Conservation (phyloP, 2,329 filamentous ascomycete species). For the Lasiodiplodia sp. region DNA sequence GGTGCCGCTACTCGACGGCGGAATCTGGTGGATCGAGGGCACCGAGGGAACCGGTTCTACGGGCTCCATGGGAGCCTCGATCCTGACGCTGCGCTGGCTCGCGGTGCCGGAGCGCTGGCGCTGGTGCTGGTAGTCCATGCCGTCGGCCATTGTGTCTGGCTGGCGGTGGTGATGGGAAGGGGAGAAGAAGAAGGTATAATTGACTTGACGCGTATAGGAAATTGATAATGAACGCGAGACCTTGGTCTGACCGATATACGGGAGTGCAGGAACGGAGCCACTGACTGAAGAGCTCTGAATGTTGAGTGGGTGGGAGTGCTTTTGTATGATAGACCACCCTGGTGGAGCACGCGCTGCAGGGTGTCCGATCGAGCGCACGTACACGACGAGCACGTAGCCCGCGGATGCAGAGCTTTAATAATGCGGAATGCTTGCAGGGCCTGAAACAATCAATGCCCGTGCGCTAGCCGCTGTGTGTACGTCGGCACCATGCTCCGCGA, state of each 20-base stretch:
- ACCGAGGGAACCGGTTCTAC: conserved; percentile 1
- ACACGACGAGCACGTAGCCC: no score
- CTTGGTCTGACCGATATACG: conserved; percentile 22
- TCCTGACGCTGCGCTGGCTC: conserved; percentile 15
- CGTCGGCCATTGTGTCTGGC: conserved; percentile 20
- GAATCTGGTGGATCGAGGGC: background rate
- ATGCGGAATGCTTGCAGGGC: no score
- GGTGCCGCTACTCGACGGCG: conserved; percentile 27
- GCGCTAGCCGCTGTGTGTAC: no score
- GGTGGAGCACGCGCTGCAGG: no score
- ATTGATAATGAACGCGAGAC: conserved; percentile 21
- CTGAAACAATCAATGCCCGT: no score
- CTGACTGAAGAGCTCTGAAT: no score
- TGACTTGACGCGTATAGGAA: conserved; percentile 17
- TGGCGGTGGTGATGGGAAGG: conserved; percentile 2
- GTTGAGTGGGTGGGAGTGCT: no score
- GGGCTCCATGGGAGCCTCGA: conserved; percentile 4
- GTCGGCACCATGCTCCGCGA: no score
- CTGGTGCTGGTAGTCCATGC: background rate
- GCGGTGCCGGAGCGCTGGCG: conserved; percentile 7
- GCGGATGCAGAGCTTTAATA: no score
- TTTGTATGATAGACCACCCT: no score
- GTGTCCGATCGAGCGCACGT: no score
- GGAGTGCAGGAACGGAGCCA: conserved; percentile 26
- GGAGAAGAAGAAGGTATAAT: background rate